Percentiles rank a stretch among this genome's conserved stretches.
Evolutionary conservation across 176 grass and related monocot species (phyloP).

Genomic region (Stipa capillata): DNA sequence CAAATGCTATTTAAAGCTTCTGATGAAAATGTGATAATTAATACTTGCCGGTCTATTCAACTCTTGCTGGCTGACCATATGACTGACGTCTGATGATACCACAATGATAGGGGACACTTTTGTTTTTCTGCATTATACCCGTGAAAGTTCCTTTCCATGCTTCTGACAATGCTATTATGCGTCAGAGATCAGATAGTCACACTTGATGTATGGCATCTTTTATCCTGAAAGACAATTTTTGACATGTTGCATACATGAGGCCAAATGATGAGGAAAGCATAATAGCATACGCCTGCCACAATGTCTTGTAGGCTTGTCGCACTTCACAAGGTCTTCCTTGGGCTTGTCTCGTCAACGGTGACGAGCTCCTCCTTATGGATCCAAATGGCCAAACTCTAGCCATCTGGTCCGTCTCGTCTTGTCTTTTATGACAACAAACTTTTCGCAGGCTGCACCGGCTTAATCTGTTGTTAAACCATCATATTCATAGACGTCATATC

Average conservation of each 20-base stretch:
- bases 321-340: neutral
- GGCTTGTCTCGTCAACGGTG: neutral
- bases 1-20: neutral
- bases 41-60: neutral
- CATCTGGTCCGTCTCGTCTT: neutral
- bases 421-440: neutral
- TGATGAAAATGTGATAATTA: neutral
- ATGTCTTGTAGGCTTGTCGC: neutral
- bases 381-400: neutral
- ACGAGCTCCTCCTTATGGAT: neutral
- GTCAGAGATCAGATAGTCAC: no score
- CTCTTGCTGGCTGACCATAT: neutral
- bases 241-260: neutral
- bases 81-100: neutral
- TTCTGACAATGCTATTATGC: neutral
- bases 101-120: neutral
- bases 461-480: neutral
- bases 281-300: no score
- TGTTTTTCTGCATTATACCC: neutral
- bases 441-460: neutral
- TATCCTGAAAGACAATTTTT: neutral
- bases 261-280: constrained; percentile 6
- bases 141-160: neutral
- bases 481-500: neutral
- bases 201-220: neutral